Evolutionary conservation across 2,329 filamentous ascomycete species (phyloP).

Genomic region (Neonectria magnoliae): DNA sequence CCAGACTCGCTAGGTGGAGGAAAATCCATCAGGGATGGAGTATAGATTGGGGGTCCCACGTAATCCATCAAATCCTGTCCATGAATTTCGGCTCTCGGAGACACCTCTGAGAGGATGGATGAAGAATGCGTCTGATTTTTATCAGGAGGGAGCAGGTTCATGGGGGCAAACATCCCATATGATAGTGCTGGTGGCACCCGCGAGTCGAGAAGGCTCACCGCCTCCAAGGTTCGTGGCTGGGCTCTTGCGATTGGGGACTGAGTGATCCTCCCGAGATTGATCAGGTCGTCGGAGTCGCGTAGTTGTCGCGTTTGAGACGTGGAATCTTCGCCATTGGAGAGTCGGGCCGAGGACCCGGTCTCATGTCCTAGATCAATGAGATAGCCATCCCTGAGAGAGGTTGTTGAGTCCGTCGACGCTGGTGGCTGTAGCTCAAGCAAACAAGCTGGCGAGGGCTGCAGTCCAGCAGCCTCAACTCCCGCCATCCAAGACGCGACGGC

Average conservation of each 20-base stretch:
- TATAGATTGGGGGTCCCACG: slow-evolving; percentile 20
- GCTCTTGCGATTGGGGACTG: background rate
- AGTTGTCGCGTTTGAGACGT: background rate
- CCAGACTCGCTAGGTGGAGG: background rate
- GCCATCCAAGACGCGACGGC: slow-evolving; percentile 8
- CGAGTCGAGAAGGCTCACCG: slow-evolving; percentile 17
- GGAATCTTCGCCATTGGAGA: background rate
- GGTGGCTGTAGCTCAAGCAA: background rate
- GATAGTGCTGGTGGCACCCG: slow-evolving; percentile 8
- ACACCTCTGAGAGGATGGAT: background rate
- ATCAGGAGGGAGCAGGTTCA: background rate
- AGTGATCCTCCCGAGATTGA: background rate
- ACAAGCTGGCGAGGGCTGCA: background rate
- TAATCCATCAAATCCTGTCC: slow-evolving; percentile 30
- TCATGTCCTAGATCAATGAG: background rate
- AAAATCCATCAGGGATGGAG: slow-evolving; percentile 28
- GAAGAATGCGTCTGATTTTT: background rate
- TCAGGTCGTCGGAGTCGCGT: background rate
- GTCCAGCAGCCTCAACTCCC: background rate
- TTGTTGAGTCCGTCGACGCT: background rate
- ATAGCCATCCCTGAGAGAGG: background rate
- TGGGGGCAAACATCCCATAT: slow-evolving; percentile 12
- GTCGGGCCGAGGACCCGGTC: background rate
- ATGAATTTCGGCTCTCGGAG: background rate
- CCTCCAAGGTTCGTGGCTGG: background rate